Base-by-base conservation (phyloP, 2,329 filamentous ascomycete genomes). In the Epicoccum sorghinum region DNA sequence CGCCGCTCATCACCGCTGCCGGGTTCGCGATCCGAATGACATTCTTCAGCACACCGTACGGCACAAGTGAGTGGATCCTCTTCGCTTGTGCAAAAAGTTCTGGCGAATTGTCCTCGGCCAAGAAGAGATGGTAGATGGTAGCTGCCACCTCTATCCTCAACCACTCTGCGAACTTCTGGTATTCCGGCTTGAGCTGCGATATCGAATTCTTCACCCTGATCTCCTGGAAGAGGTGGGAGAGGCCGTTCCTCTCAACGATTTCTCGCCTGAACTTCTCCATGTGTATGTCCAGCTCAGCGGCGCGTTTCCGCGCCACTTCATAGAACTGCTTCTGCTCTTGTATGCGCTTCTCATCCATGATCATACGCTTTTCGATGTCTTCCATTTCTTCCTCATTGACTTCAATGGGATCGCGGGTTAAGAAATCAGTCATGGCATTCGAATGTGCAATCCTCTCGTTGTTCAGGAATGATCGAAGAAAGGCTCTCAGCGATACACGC, bases 81-180 rank as follows among this genome's bases (percentile, higher is more conserved):
- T 93, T 96, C 4, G 90, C 88, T 75, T 99, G 95, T 0, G 92
- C 91, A 73, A 98, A 98, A 27, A 99, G 77, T 70, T 99, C 95
- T 0, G 95, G 93, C 0, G 93, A 97, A 75, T 99, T 99, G 77
- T 99, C 95, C 74, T 99, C 95, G 5, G 95, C 95, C 39, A 99
- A 83, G 81, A 99, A 99, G 30, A 99, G 81, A 74, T 99, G 95
- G 71, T 99, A 99, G 55, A 98, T 86, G 22, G 95, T 97, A 36
- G 95, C 95, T 23, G 95, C 95, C 43, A 99, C 88, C 77, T 99
- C 95, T 68, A 99, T 99, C 35, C 95, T 88, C 45, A 98, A 80
- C 95, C 95, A 99, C 75, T 99, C 95, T 14, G 93, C 93, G 71
- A 99, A 98, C 73, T 98, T 99, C 69, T 95, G 90, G 74, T 98